phyloP scores from a whole-genome alignment of 176 grass and related monocot genomes.

The Oryza australiensis region DNA sequence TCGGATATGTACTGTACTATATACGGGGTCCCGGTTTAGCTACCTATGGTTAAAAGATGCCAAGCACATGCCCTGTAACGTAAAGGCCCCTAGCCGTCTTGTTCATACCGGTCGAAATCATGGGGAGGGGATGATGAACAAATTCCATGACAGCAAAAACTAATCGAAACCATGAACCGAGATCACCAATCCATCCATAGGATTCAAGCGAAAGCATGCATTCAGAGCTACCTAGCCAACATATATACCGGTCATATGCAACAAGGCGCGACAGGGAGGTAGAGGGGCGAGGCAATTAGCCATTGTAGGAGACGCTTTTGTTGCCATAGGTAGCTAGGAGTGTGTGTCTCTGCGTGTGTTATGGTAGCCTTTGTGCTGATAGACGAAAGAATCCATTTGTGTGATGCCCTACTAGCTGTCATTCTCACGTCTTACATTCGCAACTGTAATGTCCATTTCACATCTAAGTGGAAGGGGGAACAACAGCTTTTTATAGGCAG shows the following conservation, averaged over 20 bases:
- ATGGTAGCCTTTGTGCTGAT: neutral
- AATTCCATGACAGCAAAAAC: conserved; percentile 11
- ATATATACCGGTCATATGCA: neutral
- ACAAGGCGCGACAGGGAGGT: neutral
- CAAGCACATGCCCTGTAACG: neutral
- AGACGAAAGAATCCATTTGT: conserved; percentile 13
- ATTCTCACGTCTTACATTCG: conserved; percentile 32
- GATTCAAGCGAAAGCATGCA: conserved; percentile 11
- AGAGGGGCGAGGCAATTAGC: neutral
- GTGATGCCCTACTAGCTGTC: conserved; percentile 29
- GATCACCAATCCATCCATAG: conserved; percentile 24
- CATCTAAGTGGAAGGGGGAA: conserved; percentile 33
- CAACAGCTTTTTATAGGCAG: conserved; percentile 24
- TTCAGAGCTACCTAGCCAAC: neutral
- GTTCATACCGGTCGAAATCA: conserved; percentile 14
- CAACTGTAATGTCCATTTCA: conserved; percentile 38
- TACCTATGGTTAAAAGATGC: neutral
- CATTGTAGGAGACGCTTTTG: conserved; percentile 4
- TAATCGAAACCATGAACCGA: neutral
- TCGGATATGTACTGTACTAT: neutral
- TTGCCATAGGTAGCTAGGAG: neutral
- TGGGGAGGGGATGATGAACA: neutral
- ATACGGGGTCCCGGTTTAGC: too few relatives aligned
- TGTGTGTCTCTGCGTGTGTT: neutral
- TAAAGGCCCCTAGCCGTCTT: neutral